Conservation (phyloP, 305 asterid genomes). For the Solanum aculeatissimum region DNA sequence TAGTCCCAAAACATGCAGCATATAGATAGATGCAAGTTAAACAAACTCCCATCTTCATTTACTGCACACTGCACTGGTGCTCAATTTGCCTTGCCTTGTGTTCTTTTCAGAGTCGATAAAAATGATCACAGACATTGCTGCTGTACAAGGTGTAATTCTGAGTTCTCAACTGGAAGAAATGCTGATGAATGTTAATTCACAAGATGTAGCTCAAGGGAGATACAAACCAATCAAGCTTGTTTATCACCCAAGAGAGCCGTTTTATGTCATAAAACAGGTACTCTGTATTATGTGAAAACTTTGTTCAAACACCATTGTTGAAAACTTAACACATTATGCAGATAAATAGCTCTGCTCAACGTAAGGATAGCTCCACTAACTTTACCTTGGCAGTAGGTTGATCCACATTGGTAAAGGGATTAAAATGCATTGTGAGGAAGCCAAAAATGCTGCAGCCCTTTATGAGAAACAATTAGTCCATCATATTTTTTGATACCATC, state of each 20-base stretch:
- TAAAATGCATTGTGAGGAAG: neutral
- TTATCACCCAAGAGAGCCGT: constrained; percentile 69
- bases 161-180: constrained; percentile 81
- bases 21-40: neutral
- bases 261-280: constrained; percentile 76
- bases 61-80: neutral
- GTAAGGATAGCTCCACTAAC: neutral
- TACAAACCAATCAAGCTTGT: constrained; percentile 57
- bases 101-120: constrained; percentile 40
- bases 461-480: neutral
- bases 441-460: neutral
- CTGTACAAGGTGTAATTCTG: constrained; percentile 68
- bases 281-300: neutral
- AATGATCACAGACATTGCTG: constrained; percentile 56
- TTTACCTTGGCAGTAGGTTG: neutral
- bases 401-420: neutral
- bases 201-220: constrained; percentile 36
- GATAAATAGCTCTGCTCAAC: neutral
- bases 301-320: neutral
- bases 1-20: neutral
- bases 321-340: neutral
- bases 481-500: neutral
- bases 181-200: constrained; percentile 43
- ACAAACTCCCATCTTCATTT: neutral
- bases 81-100: neutral